Percentiles rank a stretch among this genome's conserved stretches.
Evolutionary conservation across 2,329 filamentous ascomycete genomes (phyloP).

Genomic region (Phialophora tarda): DNA sequence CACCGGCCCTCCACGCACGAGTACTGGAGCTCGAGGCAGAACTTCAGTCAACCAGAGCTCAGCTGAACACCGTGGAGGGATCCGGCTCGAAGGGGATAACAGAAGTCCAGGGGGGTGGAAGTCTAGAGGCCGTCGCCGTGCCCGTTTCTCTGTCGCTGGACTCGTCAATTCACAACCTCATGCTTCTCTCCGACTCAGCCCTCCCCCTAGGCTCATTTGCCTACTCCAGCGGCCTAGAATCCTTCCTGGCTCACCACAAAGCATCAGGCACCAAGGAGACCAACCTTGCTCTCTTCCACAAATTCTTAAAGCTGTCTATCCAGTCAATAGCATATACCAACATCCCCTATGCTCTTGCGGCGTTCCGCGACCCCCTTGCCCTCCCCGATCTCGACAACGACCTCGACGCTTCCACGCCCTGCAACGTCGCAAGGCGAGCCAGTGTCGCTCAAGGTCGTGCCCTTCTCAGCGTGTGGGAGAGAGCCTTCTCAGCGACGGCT

Average conservation of each 20-base stretch:
- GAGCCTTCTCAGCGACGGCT: slow-evolving; percentile 35
- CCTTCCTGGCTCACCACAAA: slow-evolving; percentile 65
- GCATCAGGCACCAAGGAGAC: slow-evolving; percentile 33
- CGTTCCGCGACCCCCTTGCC: slow-evolving; percentile 56
- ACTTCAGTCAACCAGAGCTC: slow-evolving; percentile 53
- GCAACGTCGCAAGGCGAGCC: slow-evolving; percentile 66
- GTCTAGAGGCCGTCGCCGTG: background rate
- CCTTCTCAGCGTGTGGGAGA: slow-evolving; percentile 65
- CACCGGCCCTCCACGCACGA: slow-evolving; percentile 32
- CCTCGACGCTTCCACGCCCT: slow-evolving; percentile 67
- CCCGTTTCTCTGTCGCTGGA: slow-evolving; percentile 31
- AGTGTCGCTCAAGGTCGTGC: slow-evolving; percentile 66
- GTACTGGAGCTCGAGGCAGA: slow-evolving; percentile 56
- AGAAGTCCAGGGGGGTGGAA: background rate
- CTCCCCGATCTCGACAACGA: slow-evolving; percentile 65
- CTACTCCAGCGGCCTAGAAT: slow-evolving; percentile 68
- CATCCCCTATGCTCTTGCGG: slow-evolving; percentile 65
- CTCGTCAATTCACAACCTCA: slow-evolving; percentile 47
- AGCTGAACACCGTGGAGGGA: slow-evolving; percentile 33
- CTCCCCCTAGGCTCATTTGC: slow-evolving; percentile 69
- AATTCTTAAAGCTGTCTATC: slow-evolving; percentile 63
- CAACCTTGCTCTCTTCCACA: slow-evolving; percentile 54
- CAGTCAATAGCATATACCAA: slow-evolving; percentile 63
- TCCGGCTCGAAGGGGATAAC: slow-evolving; percentile 14
- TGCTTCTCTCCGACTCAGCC: slow-evolving; percentile 68